These are phyloP conservation scores for Coemansia interrupta DNA, from an alignment of 192 early-diverging fungal genomes.

Conservation along the genomic window DNA sequence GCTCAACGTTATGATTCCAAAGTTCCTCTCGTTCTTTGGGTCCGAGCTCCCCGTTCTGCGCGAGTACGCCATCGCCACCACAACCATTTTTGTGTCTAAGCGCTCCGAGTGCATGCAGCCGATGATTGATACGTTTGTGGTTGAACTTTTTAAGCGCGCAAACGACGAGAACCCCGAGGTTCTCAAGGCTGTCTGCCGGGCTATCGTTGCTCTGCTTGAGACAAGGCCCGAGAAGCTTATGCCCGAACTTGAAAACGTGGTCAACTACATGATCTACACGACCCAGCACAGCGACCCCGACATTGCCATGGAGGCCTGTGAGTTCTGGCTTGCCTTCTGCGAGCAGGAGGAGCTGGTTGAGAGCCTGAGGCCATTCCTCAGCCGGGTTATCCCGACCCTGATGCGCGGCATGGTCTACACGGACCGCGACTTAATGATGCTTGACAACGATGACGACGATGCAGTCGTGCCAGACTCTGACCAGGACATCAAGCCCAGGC, in stretches of 20 bases:
- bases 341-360: slow-evolving; percentile 83
- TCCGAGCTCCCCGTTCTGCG: slow-evolving; percentile 73
- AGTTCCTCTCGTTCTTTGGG: slow-evolving; percentile 82
- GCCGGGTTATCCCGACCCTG: slow-evolving; percentile 84
- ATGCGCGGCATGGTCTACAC: slow-evolving; percentile 96
- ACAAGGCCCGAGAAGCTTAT: slow-evolving; percentile 78
- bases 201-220: slow-evolving; percentile 87
- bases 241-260: slow-evolving; percentile 82
- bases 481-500: slow-evolving; percentile 93
- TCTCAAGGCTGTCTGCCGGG: slow-evolving; percentile 90
- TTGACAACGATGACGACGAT: slow-evolving; percentile 82
- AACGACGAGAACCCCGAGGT: slow-evolving; percentile 80
- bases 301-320: slow-evolving; percentile 96
- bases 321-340: slow-evolving; percentile 97
- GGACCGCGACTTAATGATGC: slow-evolving; percentile 78
- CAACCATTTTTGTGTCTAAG: slow-evolving; percentile 83
- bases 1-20: slow-evolving; percentile 83
- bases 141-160: slow-evolving; percentile 75
- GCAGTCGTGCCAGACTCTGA: slow-evolving; percentile 79
- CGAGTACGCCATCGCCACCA: slow-evolving; percentile 73
- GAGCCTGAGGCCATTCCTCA: slow-evolving; percentile 64
- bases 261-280: slow-evolving; percentile 93
- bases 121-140: slow-evolving; percentile 52
- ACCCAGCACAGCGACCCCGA: slow-evolving; percentile 80
- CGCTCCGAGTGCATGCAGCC: slow-evolving; percentile 63